Evolutionary conservation across 805 yeast genomes (phyloP), one percentile per base, ranked within the genome.

Genomic region (Yarrowia sp.): DNA sequence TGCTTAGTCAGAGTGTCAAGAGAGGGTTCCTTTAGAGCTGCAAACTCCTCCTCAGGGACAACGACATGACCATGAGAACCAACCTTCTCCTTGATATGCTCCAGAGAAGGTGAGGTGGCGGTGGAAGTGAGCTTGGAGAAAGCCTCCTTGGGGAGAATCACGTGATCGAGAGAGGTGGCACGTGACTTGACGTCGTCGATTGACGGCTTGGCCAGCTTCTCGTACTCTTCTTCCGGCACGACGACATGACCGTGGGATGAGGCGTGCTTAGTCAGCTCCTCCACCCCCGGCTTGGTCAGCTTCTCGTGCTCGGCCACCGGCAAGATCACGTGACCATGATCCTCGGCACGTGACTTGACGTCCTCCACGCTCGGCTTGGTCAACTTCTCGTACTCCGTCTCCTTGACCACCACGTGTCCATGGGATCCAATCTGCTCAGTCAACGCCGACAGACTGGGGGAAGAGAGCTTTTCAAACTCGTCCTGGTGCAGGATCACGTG

Each of bases 71-170:
- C 42, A 14, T 44, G 43, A 14, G 33, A 30, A 6, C 20, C 43
- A 9, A 38, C 53, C 40, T 68, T 72, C 69, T 15, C 68, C 74
- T 15, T 61, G 70, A 39, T 69, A 69, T 14, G 74, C 69, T 30
- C 76, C 30, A 13, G 73, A 70, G 3, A 75, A 7, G 71, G 73
- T 4, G 46, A 46, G 4, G 66, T 36, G 9, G 75, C 75, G 12
- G 67, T 46, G n/a, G 46, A 34, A 19, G 66, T 49, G 9, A 75
- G 44, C 52, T 73, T 73, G 39, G 75, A 49, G 6, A 76, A 76
- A 15, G 53, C 43, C 24, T 56, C 67, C 38, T 46, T 36, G 30
- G 66, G 66, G 24, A 68, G 10, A 7, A 67, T 34, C 14, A 46
- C 67, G 8, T 72, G 71, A 19, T 56, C 64, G 1, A 71, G 74